These are phyloP conservation scores for Hypocrella siamensis DNA, from an alignment of 2,329 filamentous ascomycete species.

Conservation along the genomic window DNA sequence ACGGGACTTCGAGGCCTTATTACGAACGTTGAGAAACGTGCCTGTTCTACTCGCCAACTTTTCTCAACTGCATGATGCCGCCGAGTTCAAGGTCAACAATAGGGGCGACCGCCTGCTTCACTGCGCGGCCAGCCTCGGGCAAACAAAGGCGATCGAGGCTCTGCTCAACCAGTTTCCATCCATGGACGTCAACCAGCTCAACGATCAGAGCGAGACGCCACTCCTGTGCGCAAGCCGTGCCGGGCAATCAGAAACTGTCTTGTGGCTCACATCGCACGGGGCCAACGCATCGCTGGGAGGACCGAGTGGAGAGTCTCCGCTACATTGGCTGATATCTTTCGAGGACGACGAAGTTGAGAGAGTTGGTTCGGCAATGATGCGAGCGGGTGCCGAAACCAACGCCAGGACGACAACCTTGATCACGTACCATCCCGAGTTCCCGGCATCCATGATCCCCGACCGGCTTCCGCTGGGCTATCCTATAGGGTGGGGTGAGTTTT, in stretches of 20 bases:
- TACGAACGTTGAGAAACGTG: too few relatives aligned
- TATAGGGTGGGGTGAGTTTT: too few relatives aligned
- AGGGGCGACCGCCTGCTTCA: too few relatives aligned
- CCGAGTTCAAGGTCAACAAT: too few relatives aligned
- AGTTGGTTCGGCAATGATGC: background rate
- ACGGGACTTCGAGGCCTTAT: too few relatives aligned
- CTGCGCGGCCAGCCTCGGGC: background rate
- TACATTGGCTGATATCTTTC: background rate
- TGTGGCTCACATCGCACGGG: background rate
- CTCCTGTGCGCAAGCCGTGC: background rate
- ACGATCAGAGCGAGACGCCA: background rate
- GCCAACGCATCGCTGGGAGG: background rate
- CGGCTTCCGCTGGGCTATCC: too few relatives aligned
- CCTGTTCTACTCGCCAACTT: too few relatives aligned
- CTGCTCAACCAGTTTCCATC: background rate
- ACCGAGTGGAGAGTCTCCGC: background rate
- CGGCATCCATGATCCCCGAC: too few relatives aligned
- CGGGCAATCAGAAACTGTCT: background rate
- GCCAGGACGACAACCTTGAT: background rate
- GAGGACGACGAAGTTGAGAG: background rate
- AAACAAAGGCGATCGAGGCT: background rate
- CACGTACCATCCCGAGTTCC: background rate
- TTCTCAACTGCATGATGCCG: too few relatives aligned
- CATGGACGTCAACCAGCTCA: background rate
- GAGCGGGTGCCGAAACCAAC: background rate